Evolutionary conservation across 192 early-diverging fungal species (phyloP).

Genomic region (Gonapodya sp.): DNA sequence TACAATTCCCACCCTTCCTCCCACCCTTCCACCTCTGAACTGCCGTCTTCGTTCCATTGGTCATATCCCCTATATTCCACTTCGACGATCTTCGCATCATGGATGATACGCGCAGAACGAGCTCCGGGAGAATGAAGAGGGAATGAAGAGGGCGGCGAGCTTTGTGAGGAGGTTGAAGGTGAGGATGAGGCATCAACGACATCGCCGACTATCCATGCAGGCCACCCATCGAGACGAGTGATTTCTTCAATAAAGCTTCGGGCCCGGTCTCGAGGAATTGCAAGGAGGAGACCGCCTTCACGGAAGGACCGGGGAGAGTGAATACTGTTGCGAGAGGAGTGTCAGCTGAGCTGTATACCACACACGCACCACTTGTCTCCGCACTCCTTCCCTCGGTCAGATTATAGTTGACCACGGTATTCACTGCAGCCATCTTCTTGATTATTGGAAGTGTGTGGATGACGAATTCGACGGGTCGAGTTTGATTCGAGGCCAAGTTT

Average conservation of each 20-base stretch:
- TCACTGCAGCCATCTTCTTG: not conserved
- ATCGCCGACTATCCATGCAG: slow-evolving; percentile 7
- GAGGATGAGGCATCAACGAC: slow-evolving; percentile 5
- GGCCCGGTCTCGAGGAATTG: not conserved
- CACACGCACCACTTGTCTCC: slow-evolving; percentile 5
- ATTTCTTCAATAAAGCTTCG: not conserved
- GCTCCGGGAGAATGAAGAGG: not conserved
- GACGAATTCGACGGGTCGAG: not conserved
- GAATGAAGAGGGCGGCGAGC: no score
- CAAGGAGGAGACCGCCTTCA: not conserved
- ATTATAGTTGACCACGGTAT: not conserved
- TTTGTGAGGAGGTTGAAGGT: no score
- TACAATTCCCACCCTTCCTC: not conserved
- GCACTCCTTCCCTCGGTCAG: not conserved
- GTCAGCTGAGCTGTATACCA: not conserved
- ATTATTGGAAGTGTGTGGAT: slow-evolving; percentile 11
- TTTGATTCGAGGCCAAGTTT: slow-evolving; percentile 5
- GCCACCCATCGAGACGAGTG: slow-evolving; percentile 3
- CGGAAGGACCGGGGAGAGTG: not conserved
- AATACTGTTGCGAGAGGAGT: no score
- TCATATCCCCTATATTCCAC: not conserved
- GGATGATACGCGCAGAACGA: not conserved
- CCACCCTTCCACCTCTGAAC: not conserved
- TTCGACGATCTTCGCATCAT: not conserved
- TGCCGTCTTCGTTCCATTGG: not conserved